phyloP scores from a whole-genome alignment of 768 basidiomycete genomes.

The Hypholoma sublateritium region DNA sequence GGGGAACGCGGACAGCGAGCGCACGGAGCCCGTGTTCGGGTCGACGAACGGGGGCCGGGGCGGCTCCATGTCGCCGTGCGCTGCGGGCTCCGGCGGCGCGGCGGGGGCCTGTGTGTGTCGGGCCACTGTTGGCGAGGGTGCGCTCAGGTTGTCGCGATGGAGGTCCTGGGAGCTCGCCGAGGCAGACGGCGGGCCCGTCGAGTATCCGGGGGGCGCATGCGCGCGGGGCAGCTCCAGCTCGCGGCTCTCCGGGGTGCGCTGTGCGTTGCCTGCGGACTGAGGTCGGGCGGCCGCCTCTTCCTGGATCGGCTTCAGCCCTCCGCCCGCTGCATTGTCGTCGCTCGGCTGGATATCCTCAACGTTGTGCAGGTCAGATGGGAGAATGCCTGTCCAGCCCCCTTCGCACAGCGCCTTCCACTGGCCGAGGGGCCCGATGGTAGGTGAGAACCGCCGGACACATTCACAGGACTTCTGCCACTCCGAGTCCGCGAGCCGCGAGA shows the following conservation, averaged over 20 bases:
- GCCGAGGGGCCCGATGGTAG: slow-evolving; percentile 66
- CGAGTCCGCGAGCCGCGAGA: slow-evolving; percentile 73
- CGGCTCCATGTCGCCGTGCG: neutral
- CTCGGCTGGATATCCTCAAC: slow-evolving; percentile 13
- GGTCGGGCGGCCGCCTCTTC: slow-evolving; percentile 12
- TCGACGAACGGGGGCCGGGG: slow-evolving; percentile 30
- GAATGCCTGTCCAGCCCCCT: slow-evolving; percentile 62
- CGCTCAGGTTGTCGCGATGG: slow-evolving; percentile 2
- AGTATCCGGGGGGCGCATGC: slow-evolving; percentile 12
- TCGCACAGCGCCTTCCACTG: slow-evolving; percentile 77
- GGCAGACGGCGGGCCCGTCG: slow-evolving; percentile 14
- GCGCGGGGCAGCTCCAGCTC: slow-evolving; percentile 6
- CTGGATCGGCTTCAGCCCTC: slow-evolving; percentile 13
- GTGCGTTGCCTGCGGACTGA: neutral
- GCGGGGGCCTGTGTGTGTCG: slow-evolving; percentile 4
- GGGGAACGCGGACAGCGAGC: slow-evolving; percentile 74
- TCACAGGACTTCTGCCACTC: slow-evolving; percentile 78
- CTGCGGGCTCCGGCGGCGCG: neutral
- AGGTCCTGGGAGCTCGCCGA: slow-evolving; percentile 16
- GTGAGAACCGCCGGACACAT: slow-evolving; percentile 64
- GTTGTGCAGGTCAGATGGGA: slow-evolving; percentile 46
- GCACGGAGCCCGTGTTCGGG: slow-evolving; percentile 51
- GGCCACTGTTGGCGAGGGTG: no score
- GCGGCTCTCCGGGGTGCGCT: slow-evolving; percentile 9
- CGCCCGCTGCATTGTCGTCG: neutral